phyloP scores from a whole-genome alignment of 495 filamentous ascomycete genomes.

The Talaromyces stipitatus region DNA sequence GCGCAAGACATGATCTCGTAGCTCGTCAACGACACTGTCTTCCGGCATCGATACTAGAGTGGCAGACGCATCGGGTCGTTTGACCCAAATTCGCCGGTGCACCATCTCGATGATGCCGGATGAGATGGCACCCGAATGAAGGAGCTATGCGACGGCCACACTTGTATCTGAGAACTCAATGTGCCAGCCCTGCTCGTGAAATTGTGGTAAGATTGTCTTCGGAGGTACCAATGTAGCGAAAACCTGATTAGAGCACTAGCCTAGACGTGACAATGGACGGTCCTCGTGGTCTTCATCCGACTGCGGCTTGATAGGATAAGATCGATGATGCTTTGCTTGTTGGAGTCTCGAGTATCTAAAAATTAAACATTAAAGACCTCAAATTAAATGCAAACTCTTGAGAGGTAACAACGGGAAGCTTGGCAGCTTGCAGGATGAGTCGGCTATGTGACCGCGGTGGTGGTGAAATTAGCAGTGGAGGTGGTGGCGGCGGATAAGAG shows the following conservation, averaged over 20 bases:
- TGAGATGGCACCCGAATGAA: conserved; percentile 12
- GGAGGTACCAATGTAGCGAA: conserved; percentile 10
- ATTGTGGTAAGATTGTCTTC: conserved; percentile 6
- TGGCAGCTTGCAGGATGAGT: neutral
- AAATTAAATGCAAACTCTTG: neutral
- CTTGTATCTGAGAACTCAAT: conserved; percentile 19
- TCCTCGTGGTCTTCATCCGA: conserved; percentile 16
- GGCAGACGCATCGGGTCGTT: conserved; percentile 71
- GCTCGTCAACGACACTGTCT: conserved; percentile 90
- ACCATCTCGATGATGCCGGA: conserved; percentile 23
- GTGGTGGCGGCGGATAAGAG: conserved; percentile 1
- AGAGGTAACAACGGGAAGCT: conserved; percentile 6
- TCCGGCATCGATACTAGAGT: conserved; percentile 79
- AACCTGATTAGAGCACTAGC: neutral
- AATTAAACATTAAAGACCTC: neutral
- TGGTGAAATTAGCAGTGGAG: conserved; percentile 4
- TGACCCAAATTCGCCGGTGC: conserved; percentile 89
- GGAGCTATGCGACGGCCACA: conserved; percentile 17
- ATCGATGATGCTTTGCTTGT: conserved; percentile 5
- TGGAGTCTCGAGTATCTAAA: conserved; percentile 1
- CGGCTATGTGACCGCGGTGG: neutral
- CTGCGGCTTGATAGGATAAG: conserved; percentile 9
- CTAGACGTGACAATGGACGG: conserved; percentile 1
- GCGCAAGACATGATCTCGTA: conserved; percentile 81
- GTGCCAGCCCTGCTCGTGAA: neutral